phyloP scores from a whole-genome alignment of 2,329 filamentous ascomycete genomes.

The Fusarium oligoseptatum region DNA sequence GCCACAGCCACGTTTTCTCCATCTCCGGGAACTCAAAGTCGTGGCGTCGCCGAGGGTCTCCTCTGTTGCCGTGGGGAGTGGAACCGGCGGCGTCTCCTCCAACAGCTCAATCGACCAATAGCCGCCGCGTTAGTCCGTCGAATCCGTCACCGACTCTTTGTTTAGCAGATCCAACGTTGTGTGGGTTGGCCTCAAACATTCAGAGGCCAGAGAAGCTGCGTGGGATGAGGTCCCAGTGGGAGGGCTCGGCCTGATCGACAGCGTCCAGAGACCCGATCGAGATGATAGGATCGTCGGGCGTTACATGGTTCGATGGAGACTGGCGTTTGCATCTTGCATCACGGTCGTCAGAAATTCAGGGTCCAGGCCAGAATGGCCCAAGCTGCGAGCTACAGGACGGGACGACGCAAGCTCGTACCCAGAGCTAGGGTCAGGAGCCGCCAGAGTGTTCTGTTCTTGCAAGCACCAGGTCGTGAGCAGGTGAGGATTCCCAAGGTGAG shows the following conservation, averaged over 20 bases:
- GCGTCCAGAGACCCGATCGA: conserved; percentile 18
- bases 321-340: conserved; percentile 26
- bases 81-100: conserved; percentile 12
- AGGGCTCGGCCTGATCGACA: conserved; percentile 13
- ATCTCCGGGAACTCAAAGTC: conserved; percentile 11
- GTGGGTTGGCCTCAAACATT: background rate
- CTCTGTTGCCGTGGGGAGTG: conserved; percentile 20
- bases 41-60: conserved; percentile 36
- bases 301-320: conserved; percentile 18
- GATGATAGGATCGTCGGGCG: conserved; percentile 19
- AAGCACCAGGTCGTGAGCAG: conserved; percentile 1
- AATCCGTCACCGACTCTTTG: conserved; percentile 32
- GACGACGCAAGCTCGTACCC: conserved; percentile 16
- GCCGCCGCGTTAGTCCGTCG: background rate
- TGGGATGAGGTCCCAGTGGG: conserved; percentile 3
- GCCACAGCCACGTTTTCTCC: conserved; percentile 45
- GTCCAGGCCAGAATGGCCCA: conserved; percentile 35
- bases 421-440: background rate
- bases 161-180: background rate
- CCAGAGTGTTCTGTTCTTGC: conserved; percentile 9
- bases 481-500: conserved; percentile 1
- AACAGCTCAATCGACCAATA: conserved; percentile 7
- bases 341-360: conserved; percentile 29
- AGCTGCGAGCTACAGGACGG: conserved; percentile 25
- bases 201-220: background rate